Base-by-base conservation (phyloP, 2,329 filamentous ascomycete genomes). In the Penicillium sp. region DNA sequence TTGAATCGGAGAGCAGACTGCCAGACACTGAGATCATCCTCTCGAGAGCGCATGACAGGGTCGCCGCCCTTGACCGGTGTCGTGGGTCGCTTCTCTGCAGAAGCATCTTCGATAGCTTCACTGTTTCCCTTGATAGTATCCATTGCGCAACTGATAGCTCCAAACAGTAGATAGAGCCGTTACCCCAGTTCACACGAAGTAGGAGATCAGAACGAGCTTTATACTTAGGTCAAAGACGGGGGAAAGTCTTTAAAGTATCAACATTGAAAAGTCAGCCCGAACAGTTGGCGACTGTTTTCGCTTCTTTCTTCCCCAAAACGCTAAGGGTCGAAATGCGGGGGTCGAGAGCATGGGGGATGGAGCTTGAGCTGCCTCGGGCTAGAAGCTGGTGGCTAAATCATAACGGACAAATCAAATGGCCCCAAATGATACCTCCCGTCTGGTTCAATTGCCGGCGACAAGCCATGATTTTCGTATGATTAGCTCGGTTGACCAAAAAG, bases 11-110 rank as follows among this genome's bases (percentile, higher is more conserved):
- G 61, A 6, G 77, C 72, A 49, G 70, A 75, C 54, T 78, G 68
- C 78, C 77, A 80, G n/a, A 81, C 68, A 30, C 67, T 65, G 3
- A 80, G 68, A 47, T 80, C 75, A 58, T 82, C 79, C 4, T 70
- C 64, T 5, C 69, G 74, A 5, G 76, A 73, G 9, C 78, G 73
- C 77, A 80, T 78, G 7, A 53, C 33, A 3, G 50, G 35, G 8
- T 38, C 50, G 9, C 30, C 33, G 8, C 9, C 5, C 15, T 53
- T 53, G 50, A 26, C 33, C 30, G 50, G 50, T 22, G 49, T 53
- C 13, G 7, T 2, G 8, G 30, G 30, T 15, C 50, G n/a, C 35
- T 53, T 24, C 33, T 40, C 35, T 1, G 50, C 30, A 53, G 33
- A 26, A 37, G 19, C 33, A 53, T 53, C 19, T 17, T 53, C 50